Conservation (phyloP, 177 flowering plant species). For the Vitis hybrid region DNA sequence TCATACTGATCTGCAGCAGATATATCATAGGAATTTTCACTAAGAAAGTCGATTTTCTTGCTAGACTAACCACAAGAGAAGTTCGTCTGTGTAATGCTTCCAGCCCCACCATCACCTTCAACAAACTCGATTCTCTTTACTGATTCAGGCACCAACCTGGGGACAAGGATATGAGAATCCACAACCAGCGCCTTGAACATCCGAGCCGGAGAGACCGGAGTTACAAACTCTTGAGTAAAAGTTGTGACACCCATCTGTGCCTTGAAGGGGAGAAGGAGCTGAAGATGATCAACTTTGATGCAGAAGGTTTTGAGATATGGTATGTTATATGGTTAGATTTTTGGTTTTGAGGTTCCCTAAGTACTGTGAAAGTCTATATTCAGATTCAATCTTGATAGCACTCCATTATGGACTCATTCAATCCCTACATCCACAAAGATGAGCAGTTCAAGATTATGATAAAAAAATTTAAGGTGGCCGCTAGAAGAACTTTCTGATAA, state of each 20-base stretch:
- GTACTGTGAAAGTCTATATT: too few species aligned
- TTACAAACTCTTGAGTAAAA: neutral
- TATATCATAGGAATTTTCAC: neutral
- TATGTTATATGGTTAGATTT: too few species aligned
- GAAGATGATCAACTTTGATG: neutral
- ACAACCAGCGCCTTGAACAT: neutral
- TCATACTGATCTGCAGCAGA: neutral
- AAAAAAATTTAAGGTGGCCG: too few species aligned
- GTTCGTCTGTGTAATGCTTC: conserved; percentile 9
- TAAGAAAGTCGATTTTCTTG: neutral
- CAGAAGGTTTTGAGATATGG: too few species aligned
- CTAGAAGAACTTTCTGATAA: too few species aligned
- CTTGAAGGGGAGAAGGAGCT: neutral
- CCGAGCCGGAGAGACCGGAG: neutral
- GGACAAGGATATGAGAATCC: neutral
- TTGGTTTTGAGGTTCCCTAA: too few species aligned
- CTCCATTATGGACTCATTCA: too few species aligned
- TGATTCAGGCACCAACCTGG: neutral
- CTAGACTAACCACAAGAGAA: neutral
- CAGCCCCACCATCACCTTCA: conserved; percentile 18
- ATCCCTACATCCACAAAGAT: too few species aligned
- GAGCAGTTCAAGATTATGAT: too few species aligned
- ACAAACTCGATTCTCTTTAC: conserved; percentile 15
- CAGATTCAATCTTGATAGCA: too few species aligned
- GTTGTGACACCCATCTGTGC: conserved; percentile 4